phyloP scores from a whole-genome alignment of 148 eudicot species.

The Vaccinium vitisidaea region DNA sequence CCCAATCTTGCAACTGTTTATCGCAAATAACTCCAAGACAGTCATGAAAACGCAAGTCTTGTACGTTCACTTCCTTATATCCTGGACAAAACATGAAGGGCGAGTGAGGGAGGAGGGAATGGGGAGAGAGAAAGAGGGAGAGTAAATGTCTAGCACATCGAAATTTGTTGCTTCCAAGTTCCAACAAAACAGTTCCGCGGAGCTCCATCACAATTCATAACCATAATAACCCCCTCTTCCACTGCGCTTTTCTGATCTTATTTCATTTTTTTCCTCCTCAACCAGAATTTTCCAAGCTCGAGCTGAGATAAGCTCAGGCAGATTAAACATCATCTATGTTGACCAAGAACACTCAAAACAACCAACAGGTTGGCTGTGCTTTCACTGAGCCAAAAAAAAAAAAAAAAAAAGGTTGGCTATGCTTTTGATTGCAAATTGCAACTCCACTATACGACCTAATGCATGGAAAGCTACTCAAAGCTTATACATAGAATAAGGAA shows the following conservation, averaged over 20 bases:
- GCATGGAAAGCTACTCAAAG: background rate
- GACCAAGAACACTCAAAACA: background rate
- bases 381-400: too few relatives aligned
- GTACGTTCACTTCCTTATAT: background rate
- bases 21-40: background rate
- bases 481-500: background rate
- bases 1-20: background rate
- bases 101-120: background rate
- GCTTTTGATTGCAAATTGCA: background rate
- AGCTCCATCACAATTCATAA: background rate
- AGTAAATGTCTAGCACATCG: background rate
- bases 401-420: background rate
- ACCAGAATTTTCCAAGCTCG: background rate
- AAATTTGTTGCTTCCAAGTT: conserved; percentile 1
- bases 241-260: background rate
- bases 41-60: background rate
- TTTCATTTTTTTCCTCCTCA: background rate
- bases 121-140: background rate
- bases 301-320: background rate
- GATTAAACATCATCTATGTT: background rate
- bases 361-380: background rate
- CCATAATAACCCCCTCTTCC: background rate
- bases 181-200: background rate
- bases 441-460: background rate
- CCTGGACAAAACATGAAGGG: background rate